Conservation (phyloP, 2,329 filamentous ascomycete genomes). For the Mycocentrospora acerina region DNA sequence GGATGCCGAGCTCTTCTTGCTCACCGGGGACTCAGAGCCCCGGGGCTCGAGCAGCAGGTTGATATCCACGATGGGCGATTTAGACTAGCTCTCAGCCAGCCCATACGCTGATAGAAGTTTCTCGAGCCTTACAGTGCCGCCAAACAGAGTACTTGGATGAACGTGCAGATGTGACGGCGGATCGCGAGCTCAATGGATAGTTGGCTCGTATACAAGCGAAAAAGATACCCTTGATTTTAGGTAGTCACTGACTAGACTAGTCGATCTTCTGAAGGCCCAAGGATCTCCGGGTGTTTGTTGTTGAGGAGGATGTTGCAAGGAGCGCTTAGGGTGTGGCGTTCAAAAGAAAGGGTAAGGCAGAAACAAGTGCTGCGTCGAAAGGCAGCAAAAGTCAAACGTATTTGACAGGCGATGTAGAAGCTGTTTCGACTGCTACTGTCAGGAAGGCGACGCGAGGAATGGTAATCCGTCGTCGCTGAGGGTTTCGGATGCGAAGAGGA, state of each 20-base stretch:
- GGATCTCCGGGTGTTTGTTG: neutral
- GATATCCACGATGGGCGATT: constrained; percentile 88
- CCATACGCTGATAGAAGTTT: constrained; percentile 34
- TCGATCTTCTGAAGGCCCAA: constrained; percentile 10
- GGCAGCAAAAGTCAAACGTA: constrained; percentile 9
- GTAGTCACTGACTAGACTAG: constrained; percentile 19
- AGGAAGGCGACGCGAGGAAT: constrained; percentile 17
- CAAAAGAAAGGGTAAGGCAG: constrained; percentile 27
- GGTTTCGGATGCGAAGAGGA: constrained; percentile 24
- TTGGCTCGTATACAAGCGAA: too few species aligned
- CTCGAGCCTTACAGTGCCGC: constrained; percentile 17
- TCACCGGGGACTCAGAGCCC: constrained; percentile 67
- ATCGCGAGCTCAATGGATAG: neutral
- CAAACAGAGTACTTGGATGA: constrained; percentile 6
- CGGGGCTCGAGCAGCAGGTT: constrained; percentile 78
- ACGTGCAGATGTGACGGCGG: constrained; percentile 7
- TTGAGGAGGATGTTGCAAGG: constrained; percentile 9
- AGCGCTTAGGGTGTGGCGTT: constrained; percentile 24
- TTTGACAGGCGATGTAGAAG: constrained; percentile 8
- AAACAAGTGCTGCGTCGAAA: constrained; percentile 17
- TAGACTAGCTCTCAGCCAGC: constrained; percentile 47
- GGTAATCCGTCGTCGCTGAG: constrained; percentile 22
- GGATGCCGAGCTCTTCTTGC: constrained; percentile 47
- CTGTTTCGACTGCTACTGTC: constrained; percentile 26
- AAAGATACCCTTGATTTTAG: constrained; percentile 5